phyloP scores from a whole-genome alignment of 148 eudicot genomes.

The Rhododendron ferrugineum region DNA sequence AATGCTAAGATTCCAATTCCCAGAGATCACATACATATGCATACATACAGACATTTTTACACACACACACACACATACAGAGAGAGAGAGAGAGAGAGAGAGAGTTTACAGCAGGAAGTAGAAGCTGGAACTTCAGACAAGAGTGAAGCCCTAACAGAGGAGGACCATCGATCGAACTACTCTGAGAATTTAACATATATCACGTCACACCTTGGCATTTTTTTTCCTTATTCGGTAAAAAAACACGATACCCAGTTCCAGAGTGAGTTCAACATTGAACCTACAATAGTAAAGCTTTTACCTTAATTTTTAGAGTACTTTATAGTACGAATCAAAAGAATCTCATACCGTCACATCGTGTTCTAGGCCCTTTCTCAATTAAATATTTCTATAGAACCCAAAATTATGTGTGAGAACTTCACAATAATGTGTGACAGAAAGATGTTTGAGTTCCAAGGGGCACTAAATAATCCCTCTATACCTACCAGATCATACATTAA shows the following conservation, averaged over 20 bases:
- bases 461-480: too few relatives aligned
- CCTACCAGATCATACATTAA: too few relatives aligned
- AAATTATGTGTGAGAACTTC: too few relatives aligned
- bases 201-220: background rate
- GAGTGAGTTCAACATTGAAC: too few relatives aligned
- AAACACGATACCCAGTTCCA: background rate
- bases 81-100: slow-evolving; percentile 1
- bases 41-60: background rate
- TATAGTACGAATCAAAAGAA: too few relatives aligned
- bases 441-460: too few relatives aligned
- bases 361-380: fast-evolving
- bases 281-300: too few relatives aligned
- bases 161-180: background rate
- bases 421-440: too few relatives aligned
- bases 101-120: background rate
- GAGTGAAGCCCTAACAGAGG: background rate
- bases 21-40: background rate
- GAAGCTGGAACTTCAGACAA: background rate
- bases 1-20: background rate
- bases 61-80: background rate
- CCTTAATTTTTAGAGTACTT: too few relatives aligned
- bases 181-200: background rate
- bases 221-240: background rate
- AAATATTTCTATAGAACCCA: fast-evolving
- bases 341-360: too few relatives aligned